Base-by-base conservation (phyloP, 1,284 basidiomycete species). In the Sparassis latifolia region DNA sequence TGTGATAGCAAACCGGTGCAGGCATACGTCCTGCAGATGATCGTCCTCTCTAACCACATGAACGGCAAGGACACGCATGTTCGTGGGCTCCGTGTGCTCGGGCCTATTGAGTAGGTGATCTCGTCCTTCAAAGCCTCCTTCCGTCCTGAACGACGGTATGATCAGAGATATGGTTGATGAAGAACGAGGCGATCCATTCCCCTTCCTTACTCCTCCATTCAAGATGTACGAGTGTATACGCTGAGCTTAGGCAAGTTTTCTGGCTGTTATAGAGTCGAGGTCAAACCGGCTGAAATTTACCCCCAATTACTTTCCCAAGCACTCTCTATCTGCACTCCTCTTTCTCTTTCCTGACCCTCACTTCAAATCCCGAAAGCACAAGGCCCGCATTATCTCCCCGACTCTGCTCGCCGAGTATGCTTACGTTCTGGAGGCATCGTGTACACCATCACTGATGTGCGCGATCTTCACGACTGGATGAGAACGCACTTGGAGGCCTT, bases 31-130 rank as follows among this genome's bases (percentile, higher is more conserved):
- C 69, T 99, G 3, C 94, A 98, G 62, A 77, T 99, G 33, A 86
- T 95, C 52, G 82, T 99, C 49, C 75, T 94, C 27, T 86, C 89
- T 27, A 99, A 99, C 64, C 94, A 99, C 64, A 87, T 97, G 79
- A 97, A 96, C 60, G 97, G 97, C 3, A 99, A 99, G 67, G 97
- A 99, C 69, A 99, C 97, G 6, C 97, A 99, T 69, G 89, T 99
- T 10, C 82, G 97, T 20, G 92, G 94, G 1, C 68, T 99, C 41
- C 82, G 80, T 48, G 79, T 98, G 28, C 84, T 93, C 53, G 96
- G 94, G 0, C 89, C 93, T 2, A 65, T 81, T 5, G 84, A 86
- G 93, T 93, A 63, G 55, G 86, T 75, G 32, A 9, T 33, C 27
- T 5, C 3, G 7, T 10, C 1, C n/a, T n/a, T 10, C 1, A 7